Base-by-base conservation (phyloP, 2,329 filamentous ascomycete species). In the Xylariomycetidae sp. region DNA sequence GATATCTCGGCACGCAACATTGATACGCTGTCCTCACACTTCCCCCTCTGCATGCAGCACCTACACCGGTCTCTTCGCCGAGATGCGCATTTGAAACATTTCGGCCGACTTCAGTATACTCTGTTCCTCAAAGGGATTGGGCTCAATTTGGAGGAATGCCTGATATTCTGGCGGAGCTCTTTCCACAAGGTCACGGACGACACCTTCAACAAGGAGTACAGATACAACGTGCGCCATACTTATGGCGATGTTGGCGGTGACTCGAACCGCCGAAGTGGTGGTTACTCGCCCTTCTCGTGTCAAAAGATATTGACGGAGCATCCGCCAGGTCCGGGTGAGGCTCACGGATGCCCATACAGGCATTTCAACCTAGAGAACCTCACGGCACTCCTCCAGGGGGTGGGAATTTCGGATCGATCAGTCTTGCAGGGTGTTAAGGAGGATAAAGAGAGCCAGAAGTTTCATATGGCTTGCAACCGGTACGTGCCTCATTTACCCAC, bases 191-290 rank as follows among this genome's bases (percentile, higher is more conserved):
- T 94, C 44, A 89, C 86, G 1, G 92, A 97, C 53, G 90, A 97
- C 52, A 82, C 82, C 22, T 98, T 97, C 73, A 94, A 94, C 63
- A 97, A 96, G 56, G 88, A 96, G 57, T 97, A 98, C 65, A 77
- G 85, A 27, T 98, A 98, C 72, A 97, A 98, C 58, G 78, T 97
- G 37, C 85, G 89, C n/a, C 90, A 98, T 70, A 63, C 72, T 1
- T 98, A 97, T 58, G 92, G 92, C 46, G 90, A 97, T 51, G 92
- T 97, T 1, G 92, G 92, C 34, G 90, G 90, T 37, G 90, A 97
- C 61, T 73, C 80, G 14, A 96, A 94, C 56, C 77, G 90, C 19
- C 78, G 90, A 34, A 85, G 88, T 26, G 77, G 85, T 34, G 90
- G 90, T 14, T 96, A 96, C 58, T 85, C 85, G 30, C 88, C 92